Conservation (phyloP, 208 protist genomes). For the Leishmania mexicana region DNA sequence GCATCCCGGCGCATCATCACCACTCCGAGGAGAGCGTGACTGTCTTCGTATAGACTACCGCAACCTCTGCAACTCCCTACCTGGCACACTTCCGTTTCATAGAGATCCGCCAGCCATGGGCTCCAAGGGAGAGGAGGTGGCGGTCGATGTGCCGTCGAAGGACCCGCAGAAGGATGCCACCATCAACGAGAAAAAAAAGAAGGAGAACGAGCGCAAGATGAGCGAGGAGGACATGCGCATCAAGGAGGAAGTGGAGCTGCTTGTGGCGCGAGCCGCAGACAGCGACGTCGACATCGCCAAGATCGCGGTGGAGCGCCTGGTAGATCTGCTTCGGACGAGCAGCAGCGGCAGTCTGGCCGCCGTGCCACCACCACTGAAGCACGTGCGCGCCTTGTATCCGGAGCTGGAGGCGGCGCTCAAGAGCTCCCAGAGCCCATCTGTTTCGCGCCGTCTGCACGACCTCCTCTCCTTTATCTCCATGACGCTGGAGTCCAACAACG, state of each 20-base stretch:
- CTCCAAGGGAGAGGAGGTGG: slow-evolving; percentile 44
- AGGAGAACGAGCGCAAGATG: slow-evolving; percentile 67
- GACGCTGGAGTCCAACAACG: slow-evolving; percentile 92
- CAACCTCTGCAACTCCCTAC: not conserved
- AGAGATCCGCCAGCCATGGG: slow-evolving; percentile 10
- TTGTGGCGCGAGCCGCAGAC: slow-evolving; percentile 88
- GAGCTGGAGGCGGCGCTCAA: slow-evolving; percentile 91
- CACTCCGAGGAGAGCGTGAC: not conserved
- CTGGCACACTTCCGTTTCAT: not conserved
- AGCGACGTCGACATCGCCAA: slow-evolving; percentile 73
- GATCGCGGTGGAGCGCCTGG: slow-evolving; percentile 92
- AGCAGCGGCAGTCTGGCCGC: slow-evolving; percentile 98
- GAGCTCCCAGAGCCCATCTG: slow-evolving; percentile 44
- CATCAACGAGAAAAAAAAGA: slow-evolving; percentile 42
- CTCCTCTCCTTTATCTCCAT: slow-evolving; percentile 99
- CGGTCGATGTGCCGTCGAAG: slow-evolving; percentile 56
- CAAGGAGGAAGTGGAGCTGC: slow-evolving; percentile 94
- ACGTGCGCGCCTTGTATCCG: slow-evolving; percentile 95
- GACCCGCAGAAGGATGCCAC: slow-evolving; percentile 58
- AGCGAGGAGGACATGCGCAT: slow-evolving; percentile 95
- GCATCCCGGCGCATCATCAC: not conserved
- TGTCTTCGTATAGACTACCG: not conserved
- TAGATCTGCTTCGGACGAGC: slow-evolving; percentile 93
- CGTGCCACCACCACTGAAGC: slow-evolving; percentile 99
- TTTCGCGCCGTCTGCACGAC: slow-evolving; percentile 93